Base-by-base conservation (phyloP, 176 grass and related monocot species). In the Oryza punctata region DNA sequence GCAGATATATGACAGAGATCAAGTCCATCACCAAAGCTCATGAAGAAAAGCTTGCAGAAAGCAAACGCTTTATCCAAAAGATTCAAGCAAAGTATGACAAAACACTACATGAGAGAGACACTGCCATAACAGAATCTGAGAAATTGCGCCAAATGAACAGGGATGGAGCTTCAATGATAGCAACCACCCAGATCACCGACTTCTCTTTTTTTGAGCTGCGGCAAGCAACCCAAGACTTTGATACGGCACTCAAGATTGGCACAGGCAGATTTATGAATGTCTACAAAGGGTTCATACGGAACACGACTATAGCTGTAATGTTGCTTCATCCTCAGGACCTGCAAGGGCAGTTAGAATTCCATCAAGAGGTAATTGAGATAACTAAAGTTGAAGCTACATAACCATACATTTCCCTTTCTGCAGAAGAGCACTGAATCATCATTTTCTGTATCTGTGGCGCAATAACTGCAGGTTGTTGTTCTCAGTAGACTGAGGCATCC, bases 401-500 rank as follows among this genome's bases (percentile, higher is more conserved):
- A 73, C 29, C 13, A 16, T 23, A 24, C 44, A 35, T 18, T 6
- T 9, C 10, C 10, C 38, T 27, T 75, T 59, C 46, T 35, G 16
- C 38, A 67, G 54, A 32, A 24, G 27, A 83, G 19, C 59, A 83
- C 27, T 65, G 4, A 2, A 59, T 65, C 46, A 68, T 18, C 24
- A 33, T 26, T 83, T 47, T 10, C 63, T 73, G 27, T 32, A 46
- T 52, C 27, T 89, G 26, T 76, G 71, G 24, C 10, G 38, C 65
- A 61, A 52, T 49, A 68, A 60, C 47, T 87, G 77, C 88, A 97
- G 92, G 80, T 94, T 73, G 65, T 70, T 41, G 78, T 93, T 37
- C 77, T 92, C 1, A 81, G 83, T 60, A 94, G 87, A 64, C 65
- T 88, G 65, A 88, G 94, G 83, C 94, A 97, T 66, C 94, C 94